A percentile compares a stretch with the other conserved stretches of the same genome.
phyloP scores from a whole-genome alignment of 305 asterid species.

The Fraxinus sp. region DNA sequence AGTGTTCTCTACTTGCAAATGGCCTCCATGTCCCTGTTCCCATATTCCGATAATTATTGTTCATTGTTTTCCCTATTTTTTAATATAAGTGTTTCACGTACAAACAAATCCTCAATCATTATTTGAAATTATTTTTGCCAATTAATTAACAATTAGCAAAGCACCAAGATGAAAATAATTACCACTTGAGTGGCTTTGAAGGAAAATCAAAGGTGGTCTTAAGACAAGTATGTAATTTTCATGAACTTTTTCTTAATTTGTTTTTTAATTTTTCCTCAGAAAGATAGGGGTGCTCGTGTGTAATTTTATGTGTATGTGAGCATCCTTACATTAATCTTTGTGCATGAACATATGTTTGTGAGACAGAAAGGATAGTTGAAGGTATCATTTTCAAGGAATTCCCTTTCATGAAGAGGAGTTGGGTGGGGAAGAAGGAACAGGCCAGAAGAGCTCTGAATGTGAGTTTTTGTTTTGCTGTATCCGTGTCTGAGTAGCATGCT shows the following conservation, averaged over 20 bases:
- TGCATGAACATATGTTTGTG: conserved; percentile 16
- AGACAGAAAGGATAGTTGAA: conserved; percentile 19
- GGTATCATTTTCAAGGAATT: conserved; percentile 41
- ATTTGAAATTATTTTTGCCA: conserved; percentile 20
- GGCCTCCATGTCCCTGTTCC: conserved; percentile 53
- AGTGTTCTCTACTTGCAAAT: conserved; percentile 67
- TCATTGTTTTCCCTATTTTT: neutral
- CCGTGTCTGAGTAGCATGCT: conserved; percentile 11
- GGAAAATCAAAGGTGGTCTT: no score
- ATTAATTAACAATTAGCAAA: conserved; percentile 15
- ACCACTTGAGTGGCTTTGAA: conserved; percentile 20
- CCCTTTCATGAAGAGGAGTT: conserved; percentile 62
- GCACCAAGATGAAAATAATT: conserved; percentile 4
- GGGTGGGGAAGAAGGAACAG: conserved; percentile 37
- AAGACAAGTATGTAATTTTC: conserved; percentile 7
- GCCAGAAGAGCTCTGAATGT: conserved; percentile 34
- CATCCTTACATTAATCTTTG: conserved; percentile 30
- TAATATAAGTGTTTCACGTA: neutral
- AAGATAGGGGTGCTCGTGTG: neutral
- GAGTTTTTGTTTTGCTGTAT: no score
- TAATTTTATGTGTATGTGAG: conserved; percentile 3
- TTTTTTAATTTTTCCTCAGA: neutral
- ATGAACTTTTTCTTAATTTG: neutral
- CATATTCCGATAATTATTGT: conserved; percentile 14
- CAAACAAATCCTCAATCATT: conserved; percentile 25